Conservation (phyloP, 176 grass and related monocot species). For the Ampelocalamus luodianensis region DNA sequence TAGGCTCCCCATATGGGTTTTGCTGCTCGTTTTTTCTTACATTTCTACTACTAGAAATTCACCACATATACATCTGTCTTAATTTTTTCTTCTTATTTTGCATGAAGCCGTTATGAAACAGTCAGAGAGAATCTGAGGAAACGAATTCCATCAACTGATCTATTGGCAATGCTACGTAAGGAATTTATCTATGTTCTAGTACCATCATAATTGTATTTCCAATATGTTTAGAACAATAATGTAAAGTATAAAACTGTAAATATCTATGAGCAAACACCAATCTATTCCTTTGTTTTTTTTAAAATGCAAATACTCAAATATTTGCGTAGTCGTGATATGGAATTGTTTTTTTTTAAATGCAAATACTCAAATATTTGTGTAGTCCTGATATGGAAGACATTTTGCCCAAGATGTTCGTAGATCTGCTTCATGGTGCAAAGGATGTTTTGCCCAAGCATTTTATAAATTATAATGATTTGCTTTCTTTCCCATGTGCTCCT, state of each 20-base stretch:
- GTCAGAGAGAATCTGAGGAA: slow-evolving; percentile 65
- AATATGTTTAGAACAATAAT: slow-evolving; percentile 28
- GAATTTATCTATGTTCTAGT: slow-evolving; percentile 38
- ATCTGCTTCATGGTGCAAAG: slow-evolving; percentile 26
- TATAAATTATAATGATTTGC: slow-evolving; percentile 11
- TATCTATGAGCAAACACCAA: slow-evolving; percentile 1
- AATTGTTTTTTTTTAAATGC: slow-evolving; percentile 28
- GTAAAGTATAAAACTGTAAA: slow-evolving; percentile 32
- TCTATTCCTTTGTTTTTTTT: slow-evolving; percentile 25
- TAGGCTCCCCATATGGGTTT: neutral
- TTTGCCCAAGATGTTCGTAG: slow-evolving; percentile 7
- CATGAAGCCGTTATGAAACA: slow-evolving; percentile 85
- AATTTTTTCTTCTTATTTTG: slow-evolving; percentile 36
- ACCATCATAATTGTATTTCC: slow-evolving; percentile 24
- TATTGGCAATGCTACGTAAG: slow-evolving; percentile 89
- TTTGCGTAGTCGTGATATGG: slow-evolving; percentile 5
- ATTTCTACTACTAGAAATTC: slow-evolving; percentile 38
- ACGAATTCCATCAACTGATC: slow-evolving; percentile 78
- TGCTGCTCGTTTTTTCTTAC: slow-evolving; percentile 25
- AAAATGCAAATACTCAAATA: slow-evolving; percentile 17
- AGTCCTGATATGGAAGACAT: slow-evolving; percentile 19
- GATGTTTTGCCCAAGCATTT: slow-evolving; percentile 11
- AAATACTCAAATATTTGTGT: neutral
- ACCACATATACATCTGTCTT: slow-evolving; percentile 27
- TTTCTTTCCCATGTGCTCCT: neutral